Base-by-base conservation (phyloP, 139 green algal genomes). In the Tetradesmus obliquus region DNA sequence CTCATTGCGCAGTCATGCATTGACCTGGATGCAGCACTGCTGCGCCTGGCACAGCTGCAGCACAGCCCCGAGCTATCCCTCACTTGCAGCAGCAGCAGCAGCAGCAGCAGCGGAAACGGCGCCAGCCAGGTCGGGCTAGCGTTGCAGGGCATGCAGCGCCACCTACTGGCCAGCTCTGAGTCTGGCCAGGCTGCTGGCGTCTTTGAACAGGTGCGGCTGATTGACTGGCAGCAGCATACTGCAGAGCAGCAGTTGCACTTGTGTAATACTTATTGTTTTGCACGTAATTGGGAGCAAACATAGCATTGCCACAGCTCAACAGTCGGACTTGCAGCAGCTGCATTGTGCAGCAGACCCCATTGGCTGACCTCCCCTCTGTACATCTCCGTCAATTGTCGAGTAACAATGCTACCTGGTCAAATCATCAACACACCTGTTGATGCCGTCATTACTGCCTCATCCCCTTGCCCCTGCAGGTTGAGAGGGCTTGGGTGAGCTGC, bases 21-120 rank as follows among this genome's bases (percentile, higher is more conserved):
- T 3, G 58, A 79, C 9, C 84, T 88, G n/a, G 84, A 79, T 79
- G 58, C 24, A 24, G 22, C 72, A 58, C 84, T 80, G 57, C 72
- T 79, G 84, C 32, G 55, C 32, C 12, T 79, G 32, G 60, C 58
- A 24, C 12, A 58, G 57, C 57, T 88, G 58, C 57, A 79, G 15
- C 57, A 45, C n/a, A n/a, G 53, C 12, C 58, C 55, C 1, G 84
- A 89, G 2, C 12, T 45, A 20, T 12, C n/a, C 13, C 1, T 53
- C 72, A 81, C 72, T n/a, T 1, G 20, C 72, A 81, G 72, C 72
- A 81, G 72, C 72, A 81, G 72, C 72, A 81, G 72, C 72, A 81
- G 72, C n/a, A 81, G 72, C 8, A 20, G n/a, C 72, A 53, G 72
- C 20, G 20, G 20, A 0, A 54, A 3, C 20, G 20, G 72, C 51